phyloP scores from a whole-genome alignment of 75 land plant genomes.

The Picea glauca region DNA sequence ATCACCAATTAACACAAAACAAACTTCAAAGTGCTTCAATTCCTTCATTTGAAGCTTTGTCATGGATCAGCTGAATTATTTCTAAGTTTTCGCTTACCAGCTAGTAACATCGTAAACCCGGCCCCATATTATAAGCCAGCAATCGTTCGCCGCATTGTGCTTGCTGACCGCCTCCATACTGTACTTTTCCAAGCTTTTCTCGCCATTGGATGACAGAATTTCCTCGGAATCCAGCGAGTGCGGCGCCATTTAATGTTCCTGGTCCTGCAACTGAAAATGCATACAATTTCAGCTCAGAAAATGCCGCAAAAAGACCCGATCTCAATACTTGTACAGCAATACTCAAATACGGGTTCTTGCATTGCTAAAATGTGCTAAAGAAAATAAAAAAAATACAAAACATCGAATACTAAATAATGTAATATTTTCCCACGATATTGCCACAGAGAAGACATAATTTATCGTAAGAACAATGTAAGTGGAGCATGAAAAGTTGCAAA shows the following conservation, averaged over 20 bases:
- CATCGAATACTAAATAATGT: too few species aligned
- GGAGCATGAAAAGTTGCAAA: too few species aligned
- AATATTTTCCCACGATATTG: too few species aligned
- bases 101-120: conserved; percentile 33
- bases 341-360: too few species aligned
- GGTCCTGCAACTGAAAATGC: background rate
- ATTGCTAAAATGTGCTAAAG: too few species aligned
- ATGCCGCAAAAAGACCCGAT: background rate
- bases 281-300: background rate
- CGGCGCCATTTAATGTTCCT: background rate
- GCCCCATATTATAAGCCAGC: conserved; percentile 61
- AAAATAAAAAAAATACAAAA: too few species aligned
- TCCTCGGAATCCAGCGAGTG: background rate
- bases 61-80: too few species aligned
- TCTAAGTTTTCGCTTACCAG: conserved; percentile 8
- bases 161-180: conserved; percentile 36
- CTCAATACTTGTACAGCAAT: background rate
- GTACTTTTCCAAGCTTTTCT: conserved; percentile 19
- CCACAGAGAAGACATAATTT: too few species aligned
- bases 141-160: conserved; percentile 49
- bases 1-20: too few species aligned
- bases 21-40: too few species aligned
- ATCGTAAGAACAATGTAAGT: too few species aligned
- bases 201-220: background rate
- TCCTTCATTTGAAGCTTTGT: too few species aligned